A percentile compares a stretch with the other conserved stretches of the same genome.
Evolutionary conservation across 2,329 filamentous ascomycete genomes (phyloP).

Genomic region (Xylaria polymorpha): DNA sequence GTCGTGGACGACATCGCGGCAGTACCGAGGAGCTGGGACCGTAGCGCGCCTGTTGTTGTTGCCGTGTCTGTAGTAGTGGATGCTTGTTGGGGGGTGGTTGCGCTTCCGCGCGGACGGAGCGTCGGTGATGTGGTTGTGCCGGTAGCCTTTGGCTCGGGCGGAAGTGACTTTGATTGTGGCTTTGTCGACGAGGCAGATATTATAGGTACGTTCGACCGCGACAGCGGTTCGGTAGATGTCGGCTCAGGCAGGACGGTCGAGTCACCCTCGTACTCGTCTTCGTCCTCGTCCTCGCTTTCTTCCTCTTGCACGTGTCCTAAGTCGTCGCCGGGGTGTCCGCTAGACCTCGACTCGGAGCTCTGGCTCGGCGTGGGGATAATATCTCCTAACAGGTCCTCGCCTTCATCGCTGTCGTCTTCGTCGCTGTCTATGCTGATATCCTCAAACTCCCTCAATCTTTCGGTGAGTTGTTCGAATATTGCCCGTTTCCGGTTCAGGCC

Average conservation of each 20-base stretch:
- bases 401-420: conserved; percentile 59
- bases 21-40: conserved; percentile 59
- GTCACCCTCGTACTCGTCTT: conserved; percentile 39
- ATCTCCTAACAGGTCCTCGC: conserved; percentile 67
- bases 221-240: conserved; percentile 6
- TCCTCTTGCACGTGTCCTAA: conserved; percentile 22
- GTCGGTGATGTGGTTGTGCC: conserved; percentile 46
- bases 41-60: conserved; percentile 48
- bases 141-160: conserved; percentile 13
- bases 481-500: conserved; percentile 75
- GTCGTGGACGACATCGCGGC: conserved; percentile 49
- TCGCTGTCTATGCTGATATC: conserved; percentile 64
- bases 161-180: conserved; percentile 28
- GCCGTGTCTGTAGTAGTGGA: conserved; percentile 31
- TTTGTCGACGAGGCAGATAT: conserved; percentile 24
- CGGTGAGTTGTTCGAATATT: conserved; percentile 71
- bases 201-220: conserved; percentile 16
- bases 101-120: conserved; percentile 48
- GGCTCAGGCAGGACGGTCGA: conserved; percentile 36
- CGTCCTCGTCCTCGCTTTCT: conserved; percentile 9
- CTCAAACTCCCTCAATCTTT: conserved; percentile 75
- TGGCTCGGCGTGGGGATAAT: conserved; percentile 67
- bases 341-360: conserved; percentile 57
- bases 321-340: conserved; percentile 32
- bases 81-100: conserved; percentile 28